A percentile compares a stretch with the other conserved stretches of the same genome.
Conservation (phyloP, 2,329 filamentous ascomycete species). For the Leptosphaerulina australis region DNA sequence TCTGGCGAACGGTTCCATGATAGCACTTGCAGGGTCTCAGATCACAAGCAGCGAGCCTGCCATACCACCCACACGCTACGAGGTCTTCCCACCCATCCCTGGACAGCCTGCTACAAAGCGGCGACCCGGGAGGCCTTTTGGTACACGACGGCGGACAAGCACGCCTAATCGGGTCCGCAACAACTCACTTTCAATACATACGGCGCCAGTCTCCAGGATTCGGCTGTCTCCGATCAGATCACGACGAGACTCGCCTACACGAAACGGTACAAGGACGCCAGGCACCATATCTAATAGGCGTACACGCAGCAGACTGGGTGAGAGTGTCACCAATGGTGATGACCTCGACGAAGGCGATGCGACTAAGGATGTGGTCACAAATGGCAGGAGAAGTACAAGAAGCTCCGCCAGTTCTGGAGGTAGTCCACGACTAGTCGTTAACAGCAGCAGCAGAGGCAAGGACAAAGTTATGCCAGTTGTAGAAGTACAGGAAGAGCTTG, state of each 20-base stretch:
- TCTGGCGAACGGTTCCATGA: conserved; percentile 39
- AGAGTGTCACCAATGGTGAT: conserved; percentile 48
- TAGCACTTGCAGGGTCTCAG: conserved; percentile 39
- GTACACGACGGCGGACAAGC: conserved; percentile 44
- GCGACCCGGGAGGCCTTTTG: conserved; percentile 47
- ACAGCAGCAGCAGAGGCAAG: conserved; percentile 36
- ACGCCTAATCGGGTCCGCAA: conserved; percentile 42
- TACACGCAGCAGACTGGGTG: conserved; percentile 53
- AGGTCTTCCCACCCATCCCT: conserved; percentile 75
- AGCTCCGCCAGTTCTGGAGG: conserved; percentile 39
- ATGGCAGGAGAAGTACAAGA: conserved; percentile 39
- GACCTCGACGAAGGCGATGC: conserved; percentile 41
- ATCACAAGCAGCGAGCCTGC: conserved; percentile 41
- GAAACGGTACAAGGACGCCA: conserved; percentile 43
- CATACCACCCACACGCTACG: conserved; percentile 74
- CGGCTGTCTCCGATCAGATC: conserved; percentile 40
- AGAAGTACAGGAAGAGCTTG: conserved; percentile 42
- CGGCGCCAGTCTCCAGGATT: conserved; percentile 40
- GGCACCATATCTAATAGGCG: conserved; percentile 41
- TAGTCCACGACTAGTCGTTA: conserved; percentile 28
- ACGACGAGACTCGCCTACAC: conserved; percentile 38
- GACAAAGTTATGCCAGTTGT: conserved; percentile 34
- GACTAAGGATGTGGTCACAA: conserved; percentile 31
- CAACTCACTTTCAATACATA: conserved; percentile 35
- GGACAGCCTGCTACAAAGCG: conserved; percentile 50